A percentile compares a stretch with the other conserved stretches of the same genome.
Evolutionary conservation across 2,329 filamentous ascomycete genomes (phyloP).

Genomic region (Furcasterigmium sp.): DNA sequence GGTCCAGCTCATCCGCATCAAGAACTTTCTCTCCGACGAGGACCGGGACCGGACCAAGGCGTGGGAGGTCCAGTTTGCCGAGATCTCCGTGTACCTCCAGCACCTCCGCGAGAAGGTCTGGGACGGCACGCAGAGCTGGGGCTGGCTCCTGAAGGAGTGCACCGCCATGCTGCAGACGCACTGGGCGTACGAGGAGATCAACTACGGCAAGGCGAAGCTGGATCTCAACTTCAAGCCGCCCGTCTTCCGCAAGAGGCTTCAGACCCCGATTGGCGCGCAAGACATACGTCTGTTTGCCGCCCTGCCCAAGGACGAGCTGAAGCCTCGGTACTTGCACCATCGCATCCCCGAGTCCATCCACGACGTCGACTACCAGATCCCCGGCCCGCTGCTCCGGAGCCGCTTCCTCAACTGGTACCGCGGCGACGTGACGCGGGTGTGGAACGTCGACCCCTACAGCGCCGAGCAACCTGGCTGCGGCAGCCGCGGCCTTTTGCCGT

Average conservation of each 20-base stretch:
- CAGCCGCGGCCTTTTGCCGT: not conserved
- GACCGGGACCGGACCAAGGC: constrained; percentile 34
- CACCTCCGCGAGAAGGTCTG: constrained; percentile 20
- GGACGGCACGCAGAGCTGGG: constrained; percentile 19
- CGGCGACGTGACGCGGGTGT: constrained; percentile 8
- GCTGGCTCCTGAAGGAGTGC: constrained; percentile 20
- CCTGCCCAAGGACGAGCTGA: not conserved
- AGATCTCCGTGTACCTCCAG: constrained; percentile 32
- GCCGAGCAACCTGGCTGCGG: constrained; percentile 5
- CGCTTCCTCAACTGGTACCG: constrained; percentile 10
- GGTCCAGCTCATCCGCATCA: constrained; percentile 23
- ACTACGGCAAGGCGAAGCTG: constrained; percentile 22
- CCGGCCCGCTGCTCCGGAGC: constrained; percentile 3
- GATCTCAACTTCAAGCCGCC: constrained; percentile 15
- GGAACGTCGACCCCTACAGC: constrained; percentile 2
- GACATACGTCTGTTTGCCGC: constrained; percentile 4
- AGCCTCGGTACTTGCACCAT: constrained; percentile 10
- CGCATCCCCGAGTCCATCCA: constrained; percentile 13
- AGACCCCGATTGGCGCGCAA: constrained; percentile 3
- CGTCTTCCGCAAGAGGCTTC: not conserved
- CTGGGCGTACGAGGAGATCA: constrained; percentile 25
- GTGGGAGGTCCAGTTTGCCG: constrained; percentile 31
- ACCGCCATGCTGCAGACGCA: constrained; percentile 28
- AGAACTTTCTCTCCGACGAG: constrained; percentile 43
- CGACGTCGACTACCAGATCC: constrained; percentile 19